A percentile compares a stretch with the other conserved stretches of the same genome.
phyloP scores from a whole-genome alignment of 2,329 filamentous ascomycete genomes.

The Colletotrichum lini region DNA sequence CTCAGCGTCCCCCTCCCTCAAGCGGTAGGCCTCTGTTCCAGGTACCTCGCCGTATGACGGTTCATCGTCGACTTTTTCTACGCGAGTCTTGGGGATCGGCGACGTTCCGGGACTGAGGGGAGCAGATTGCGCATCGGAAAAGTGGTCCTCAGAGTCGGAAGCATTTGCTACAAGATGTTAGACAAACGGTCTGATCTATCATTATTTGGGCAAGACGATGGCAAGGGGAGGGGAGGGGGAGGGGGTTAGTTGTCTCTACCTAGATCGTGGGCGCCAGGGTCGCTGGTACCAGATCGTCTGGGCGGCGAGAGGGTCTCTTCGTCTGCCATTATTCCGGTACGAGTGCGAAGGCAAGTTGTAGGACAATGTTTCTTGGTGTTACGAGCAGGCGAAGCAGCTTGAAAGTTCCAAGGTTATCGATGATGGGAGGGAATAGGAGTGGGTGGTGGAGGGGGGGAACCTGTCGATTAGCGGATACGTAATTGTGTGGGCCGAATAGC shows the following conservation, averaged over 20 bases:
- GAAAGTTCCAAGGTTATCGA: constrained; percentile 18
- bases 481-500: constrained; percentile 36
- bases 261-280: constrained; percentile 73
- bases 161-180: constrained; percentile 58
- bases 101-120: constrained; percentile 60
- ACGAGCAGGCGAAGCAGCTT: constrained; percentile 17
- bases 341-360: constrained; percentile 12
- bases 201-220: constrained; percentile 19
- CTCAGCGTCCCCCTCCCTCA: constrained; percentile 69
- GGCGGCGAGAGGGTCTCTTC: constrained; percentile 58
- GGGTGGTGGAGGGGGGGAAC: constrained; percentile 31
- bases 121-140: constrained; percentile 75
- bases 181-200: constrained; percentile 32
- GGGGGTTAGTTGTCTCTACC: constrained; percentile 54
- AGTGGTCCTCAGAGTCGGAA: constrained; percentile 79
- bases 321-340: constrained; percentile 48
- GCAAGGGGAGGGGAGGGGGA: constrained; percentile 11
- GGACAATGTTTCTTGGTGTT: constrained; percentile 16
- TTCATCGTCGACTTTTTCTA: constrained; percentile 72
- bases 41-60: constrained; percentile 74
- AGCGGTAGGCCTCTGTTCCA: constrained; percentile 70
- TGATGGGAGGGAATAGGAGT: constrained; percentile 40
- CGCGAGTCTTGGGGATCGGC: constrained; percentile 70
- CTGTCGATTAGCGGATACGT: constrained; percentile 43
- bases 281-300: constrained; percentile 58